A percentile compares a stretch with the other conserved stretches of the same genome.
Evolutionary conservation across 2,329 filamentous ascomycete genomes (phyloP).

Genomic region (Catunica adiposa): DNA sequence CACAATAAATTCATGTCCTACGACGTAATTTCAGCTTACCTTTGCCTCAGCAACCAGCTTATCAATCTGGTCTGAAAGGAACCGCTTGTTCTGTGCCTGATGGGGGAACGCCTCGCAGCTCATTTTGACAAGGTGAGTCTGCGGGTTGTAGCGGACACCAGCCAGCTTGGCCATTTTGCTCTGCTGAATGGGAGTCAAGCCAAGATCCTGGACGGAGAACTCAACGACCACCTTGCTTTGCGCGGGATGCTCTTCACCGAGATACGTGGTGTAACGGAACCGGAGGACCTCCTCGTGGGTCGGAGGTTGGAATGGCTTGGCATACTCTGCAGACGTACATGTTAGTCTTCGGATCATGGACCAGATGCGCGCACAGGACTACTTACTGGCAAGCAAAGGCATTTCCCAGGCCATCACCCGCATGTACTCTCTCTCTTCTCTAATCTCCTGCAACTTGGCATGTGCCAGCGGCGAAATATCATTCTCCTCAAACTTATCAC

Average conservation of each 20-base stretch:
- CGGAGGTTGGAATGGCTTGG: conserved; percentile 64
- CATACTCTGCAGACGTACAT: conserved; percentile 44
- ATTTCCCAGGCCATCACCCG: conserved; percentile 88
- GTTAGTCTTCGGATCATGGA: not conserved
- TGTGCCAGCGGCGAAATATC: conserved; percentile 75
- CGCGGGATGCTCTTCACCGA: conserved; percentile 85
- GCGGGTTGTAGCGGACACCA: conserved; percentile 75
- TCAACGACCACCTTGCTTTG: conserved; percentile 89
- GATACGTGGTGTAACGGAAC: conserved; percentile 93
- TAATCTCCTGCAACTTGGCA: conserved; percentile 70
- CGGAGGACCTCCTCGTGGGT: conserved; percentile 54
- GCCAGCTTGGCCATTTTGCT: conserved; percentile 76
- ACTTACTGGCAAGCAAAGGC: conserved; percentile 73
- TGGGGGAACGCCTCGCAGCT: conserved; percentile 78
- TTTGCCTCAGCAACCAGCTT: conserved; percentile 59
- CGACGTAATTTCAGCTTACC: conserved; percentile 23
- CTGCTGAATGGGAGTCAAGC: conserved; percentile 49
- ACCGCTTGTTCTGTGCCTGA: conserved; percentile 93
- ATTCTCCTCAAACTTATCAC: conserved; percentile 55
- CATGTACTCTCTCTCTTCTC: conserved; percentile 77
- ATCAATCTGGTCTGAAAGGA: conserved; percentile 63
- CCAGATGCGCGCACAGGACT: not conserved
- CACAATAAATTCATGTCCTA: no score
- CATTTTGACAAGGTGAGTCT: conserved; percentile 69
- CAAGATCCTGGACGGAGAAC: conserved; percentile 60